Evolutionary conservation across 495 filamentous ascomycete genomes (phyloP).

Genomic region (Hypoxylon perforatum): DNA sequence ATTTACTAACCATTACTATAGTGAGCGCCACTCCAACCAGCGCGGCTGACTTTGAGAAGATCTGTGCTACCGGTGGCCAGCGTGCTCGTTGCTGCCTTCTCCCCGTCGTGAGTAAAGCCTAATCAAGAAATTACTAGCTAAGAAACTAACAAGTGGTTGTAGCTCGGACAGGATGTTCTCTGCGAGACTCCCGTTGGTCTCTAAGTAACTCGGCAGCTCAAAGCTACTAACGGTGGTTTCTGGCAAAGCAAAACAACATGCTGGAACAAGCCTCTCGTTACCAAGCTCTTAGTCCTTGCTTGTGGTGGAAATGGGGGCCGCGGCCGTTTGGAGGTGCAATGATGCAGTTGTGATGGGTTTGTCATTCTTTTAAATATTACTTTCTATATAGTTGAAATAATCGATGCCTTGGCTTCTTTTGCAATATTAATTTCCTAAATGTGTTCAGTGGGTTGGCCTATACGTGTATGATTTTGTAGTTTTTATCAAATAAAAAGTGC

Average conservation of each 20-base stretch:
- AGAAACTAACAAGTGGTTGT: slow-evolving; percentile 12
- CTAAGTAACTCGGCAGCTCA: slow-evolving; percentile 11
- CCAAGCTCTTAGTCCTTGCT: not conserved
- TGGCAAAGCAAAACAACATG: slow-evolving; percentile 2
- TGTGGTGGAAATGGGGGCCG: not conserved
- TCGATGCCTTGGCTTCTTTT: not conserved
- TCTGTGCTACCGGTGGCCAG: slow-evolving; percentile 36
- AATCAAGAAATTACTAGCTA: not conserved
- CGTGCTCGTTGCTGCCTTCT: slow-evolving; percentile 46
- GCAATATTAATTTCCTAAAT: too few relatives aligned
- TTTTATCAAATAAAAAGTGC: too few relatives aligned
- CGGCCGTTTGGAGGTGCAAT: slow-evolving; percentile 1
- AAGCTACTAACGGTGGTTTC: slow-evolving; percentile 2
- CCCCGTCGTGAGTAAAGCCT: slow-evolving; percentile 40
- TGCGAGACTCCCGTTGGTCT: slow-evolving; percentile 42
- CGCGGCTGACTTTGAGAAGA: slow-evolving; percentile 16
- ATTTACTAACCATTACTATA: slow-evolving; percentile 26
- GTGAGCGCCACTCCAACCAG: slow-evolving; percentile 21
- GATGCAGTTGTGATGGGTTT: slow-evolving; percentile 29
- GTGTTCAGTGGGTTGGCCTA: too few relatives aligned
- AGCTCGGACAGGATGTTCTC: slow-evolving; percentile 41
- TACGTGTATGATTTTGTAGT: too few relatives aligned
- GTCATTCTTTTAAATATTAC: slow-evolving; percentile 14
- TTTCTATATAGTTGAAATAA: slow-evolving; percentile 1
- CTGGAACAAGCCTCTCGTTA: slow-evolving; percentile 4